These are phyloP conservation scores for Leucoagaricus sp. DNA, from an alignment of 1,284 basidiomycete genomes.

Conservation along the genomic window DNA sequence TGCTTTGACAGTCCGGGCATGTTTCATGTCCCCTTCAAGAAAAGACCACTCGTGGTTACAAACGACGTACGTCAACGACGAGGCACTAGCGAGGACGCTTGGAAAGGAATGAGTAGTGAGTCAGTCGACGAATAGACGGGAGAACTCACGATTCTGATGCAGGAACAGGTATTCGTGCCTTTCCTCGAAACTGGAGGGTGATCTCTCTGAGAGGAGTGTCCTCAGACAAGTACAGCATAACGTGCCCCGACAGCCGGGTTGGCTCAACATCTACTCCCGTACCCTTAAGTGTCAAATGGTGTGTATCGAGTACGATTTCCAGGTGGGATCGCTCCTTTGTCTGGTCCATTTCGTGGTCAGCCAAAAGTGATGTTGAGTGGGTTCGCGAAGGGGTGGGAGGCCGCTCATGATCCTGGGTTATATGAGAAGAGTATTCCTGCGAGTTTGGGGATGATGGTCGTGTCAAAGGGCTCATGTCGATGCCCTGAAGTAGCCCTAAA, in stretches of 20 bases:
- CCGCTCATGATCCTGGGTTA: constrained; percentile 20
- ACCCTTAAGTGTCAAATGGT: constrained; percentile 73
- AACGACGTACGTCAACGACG: constrained; percentile 64
- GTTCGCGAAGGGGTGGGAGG: constrained; percentile 10
- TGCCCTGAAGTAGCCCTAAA: neutral
- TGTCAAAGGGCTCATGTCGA: constrained; percentile 1
- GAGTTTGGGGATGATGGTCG: constrained; percentile 14
- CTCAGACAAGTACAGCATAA: constrained; percentile 79
- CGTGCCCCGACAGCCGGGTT: constrained; percentile 71
- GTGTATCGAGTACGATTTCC: constrained; percentile 75
- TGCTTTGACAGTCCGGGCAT: constrained; percentile 87
- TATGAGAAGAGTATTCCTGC: constrained; percentile 17
- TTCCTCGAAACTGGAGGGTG: constrained; percentile 81
- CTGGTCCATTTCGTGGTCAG: constrained; percentile 29
- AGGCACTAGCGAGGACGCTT: constrained; percentile 41
- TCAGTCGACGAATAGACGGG: neutral
- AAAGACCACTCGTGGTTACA: constrained; percentile 90
- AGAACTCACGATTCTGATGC: constrained; percentile 65
- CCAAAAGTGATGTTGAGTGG: constrained; percentile 15
- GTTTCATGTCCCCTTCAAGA: constrained; percentile 75
- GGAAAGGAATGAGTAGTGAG: constrained; percentile 27
- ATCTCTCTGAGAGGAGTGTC: constrained; percentile 86
- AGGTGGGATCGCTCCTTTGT: constrained; percentile 54
- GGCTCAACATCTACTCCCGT: constrained; percentile 85
- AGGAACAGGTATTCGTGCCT: constrained; percentile 70